These are phyloP conservation scores for Sugiyamaella marilandica DNA, from an alignment of 805 yeast genomes.

Conservation along the genomic window DNA sequence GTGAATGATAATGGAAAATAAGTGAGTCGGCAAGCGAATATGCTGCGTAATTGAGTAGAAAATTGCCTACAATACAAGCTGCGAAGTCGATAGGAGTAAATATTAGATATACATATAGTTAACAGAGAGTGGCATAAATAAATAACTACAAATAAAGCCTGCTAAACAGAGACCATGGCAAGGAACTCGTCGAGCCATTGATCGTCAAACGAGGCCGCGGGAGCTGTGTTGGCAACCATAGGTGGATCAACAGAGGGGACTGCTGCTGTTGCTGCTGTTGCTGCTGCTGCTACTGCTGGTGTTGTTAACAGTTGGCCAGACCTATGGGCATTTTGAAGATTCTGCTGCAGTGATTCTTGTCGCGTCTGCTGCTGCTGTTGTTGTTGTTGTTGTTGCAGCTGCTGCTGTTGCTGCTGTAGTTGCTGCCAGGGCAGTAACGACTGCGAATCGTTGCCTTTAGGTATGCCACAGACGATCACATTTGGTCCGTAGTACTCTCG, in stretches of 20 bases:
- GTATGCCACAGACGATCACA: background rate
- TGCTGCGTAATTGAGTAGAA: too few species aligned
- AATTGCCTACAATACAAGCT: too few species aligned
- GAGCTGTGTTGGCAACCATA: background rate
- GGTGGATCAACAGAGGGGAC: background rate
- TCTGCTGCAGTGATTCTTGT: background rate
- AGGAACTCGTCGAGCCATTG: slow-evolving; percentile 4
- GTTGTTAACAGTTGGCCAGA: background rate
- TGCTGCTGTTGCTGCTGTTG: background rate
- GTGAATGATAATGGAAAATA: too few species aligned
- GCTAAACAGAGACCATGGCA: background rate
- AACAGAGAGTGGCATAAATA: too few species aligned
- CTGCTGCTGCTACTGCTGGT: background rate
- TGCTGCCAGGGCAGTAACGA: too few species aligned
- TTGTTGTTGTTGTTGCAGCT: background rate
- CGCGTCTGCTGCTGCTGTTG: background rate
- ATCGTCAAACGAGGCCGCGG: background rate
- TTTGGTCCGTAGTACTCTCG: slow-evolving; percentile 3
- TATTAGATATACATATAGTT: too few species aligned
- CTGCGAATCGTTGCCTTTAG: background rate
- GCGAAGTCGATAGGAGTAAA: too few species aligned
- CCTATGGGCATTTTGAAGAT: too few species aligned
- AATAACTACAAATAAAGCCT: too few species aligned
- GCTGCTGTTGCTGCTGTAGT: background rate
- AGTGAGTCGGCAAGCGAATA: too few species aligned